Conservation (phyloP, 257 asterid species). For the Petrea volubilis region DNA sequence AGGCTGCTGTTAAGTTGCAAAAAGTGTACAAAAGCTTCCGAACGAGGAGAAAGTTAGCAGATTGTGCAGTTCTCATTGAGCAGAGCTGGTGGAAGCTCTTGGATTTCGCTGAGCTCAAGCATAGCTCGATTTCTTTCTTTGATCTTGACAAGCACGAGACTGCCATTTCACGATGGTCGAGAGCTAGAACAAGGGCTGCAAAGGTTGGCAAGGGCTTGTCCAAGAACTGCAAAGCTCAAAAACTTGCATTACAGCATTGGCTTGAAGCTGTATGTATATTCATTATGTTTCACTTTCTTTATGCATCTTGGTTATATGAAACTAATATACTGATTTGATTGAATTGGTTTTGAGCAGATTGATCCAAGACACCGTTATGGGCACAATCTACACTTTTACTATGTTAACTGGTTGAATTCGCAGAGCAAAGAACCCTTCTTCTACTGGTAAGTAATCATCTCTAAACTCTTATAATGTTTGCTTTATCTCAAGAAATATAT, state of each 20-base stretch:
- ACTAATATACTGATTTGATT: conserved; percentile 16
- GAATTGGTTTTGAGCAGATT: conserved; percentile 37
- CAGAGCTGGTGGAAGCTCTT: conserved; percentile 67
- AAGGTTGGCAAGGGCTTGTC: conserved; percentile 69
- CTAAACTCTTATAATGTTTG: not conserved
- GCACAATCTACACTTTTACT: conserved; percentile 70
- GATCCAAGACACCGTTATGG: conserved; percentile 76
- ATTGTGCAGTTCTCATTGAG: conserved; percentile 69
- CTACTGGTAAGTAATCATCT: conserved; percentile 53
- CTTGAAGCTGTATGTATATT: conserved; percentile 57
- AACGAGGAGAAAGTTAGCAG: conserved; percentile 60
- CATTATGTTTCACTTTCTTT: not conserved
- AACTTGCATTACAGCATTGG: conserved; percentile 70
- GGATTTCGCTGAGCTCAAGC: conserved; percentile 58
- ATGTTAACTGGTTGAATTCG: conserved; percentile 58
- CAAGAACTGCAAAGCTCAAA: conserved; percentile 53
- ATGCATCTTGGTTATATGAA: not conserved
- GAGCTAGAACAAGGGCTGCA: conserved; percentile 67
- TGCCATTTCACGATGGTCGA: conserved; percentile 62
- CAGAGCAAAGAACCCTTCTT: conserved; percentile 63
- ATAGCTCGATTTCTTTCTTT: conserved; percentile 56
- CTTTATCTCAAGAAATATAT: not conserved
- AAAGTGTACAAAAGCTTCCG: conserved; percentile 62
- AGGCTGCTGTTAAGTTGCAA: conserved; percentile 61
- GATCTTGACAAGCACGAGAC: conserved; percentile 49